phyloP scores from a whole-genome alignment of 116 monocot species.

The Phalaenopsis hybrid region DNA sequence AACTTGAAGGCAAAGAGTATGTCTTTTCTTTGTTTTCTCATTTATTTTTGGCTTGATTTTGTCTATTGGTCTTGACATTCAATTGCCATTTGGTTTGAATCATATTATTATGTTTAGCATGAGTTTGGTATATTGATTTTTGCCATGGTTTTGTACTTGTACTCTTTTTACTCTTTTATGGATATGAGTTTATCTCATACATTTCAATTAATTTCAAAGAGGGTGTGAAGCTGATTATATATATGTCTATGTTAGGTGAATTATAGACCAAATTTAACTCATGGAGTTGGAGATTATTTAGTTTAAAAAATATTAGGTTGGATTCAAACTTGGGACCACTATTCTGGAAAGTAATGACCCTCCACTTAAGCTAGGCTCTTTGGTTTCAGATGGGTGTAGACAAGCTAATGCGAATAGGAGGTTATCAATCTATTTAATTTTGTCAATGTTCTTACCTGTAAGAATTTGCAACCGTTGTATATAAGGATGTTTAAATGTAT shows the following conservation, averaged over 20 bases:
- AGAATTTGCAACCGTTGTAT: neutral
- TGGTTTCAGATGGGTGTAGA: neutral
- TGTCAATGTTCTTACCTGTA: neutral
- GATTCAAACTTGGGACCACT: neutral
- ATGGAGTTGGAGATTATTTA: neutral
- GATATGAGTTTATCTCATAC: neutral
- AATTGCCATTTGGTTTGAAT: neutral
- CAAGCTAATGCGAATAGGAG: neutral
- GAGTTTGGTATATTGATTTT: neutral
- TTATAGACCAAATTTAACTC: neutral
- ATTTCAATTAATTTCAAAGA: too few relatives aligned
- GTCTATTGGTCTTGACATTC: neutral
- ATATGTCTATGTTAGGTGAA: too few relatives aligned
- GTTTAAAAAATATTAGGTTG: neutral
- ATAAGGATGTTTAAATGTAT: neutral
- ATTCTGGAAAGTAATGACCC: neutral
- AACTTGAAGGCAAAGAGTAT: slow-evolving; percentile 26
- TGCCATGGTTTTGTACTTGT: neutral
- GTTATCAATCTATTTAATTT: neutral
- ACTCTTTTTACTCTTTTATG: neutral
- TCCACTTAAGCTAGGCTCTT: neutral
- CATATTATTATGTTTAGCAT: neutral
- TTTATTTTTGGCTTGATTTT: neutral
- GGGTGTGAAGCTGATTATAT: too few relatives aligned
- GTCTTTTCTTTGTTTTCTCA: neutral